Base-by-base conservation (phyloP, 2,329 filamentous ascomycete species). In the Cryphonectria parasitica region DNA sequence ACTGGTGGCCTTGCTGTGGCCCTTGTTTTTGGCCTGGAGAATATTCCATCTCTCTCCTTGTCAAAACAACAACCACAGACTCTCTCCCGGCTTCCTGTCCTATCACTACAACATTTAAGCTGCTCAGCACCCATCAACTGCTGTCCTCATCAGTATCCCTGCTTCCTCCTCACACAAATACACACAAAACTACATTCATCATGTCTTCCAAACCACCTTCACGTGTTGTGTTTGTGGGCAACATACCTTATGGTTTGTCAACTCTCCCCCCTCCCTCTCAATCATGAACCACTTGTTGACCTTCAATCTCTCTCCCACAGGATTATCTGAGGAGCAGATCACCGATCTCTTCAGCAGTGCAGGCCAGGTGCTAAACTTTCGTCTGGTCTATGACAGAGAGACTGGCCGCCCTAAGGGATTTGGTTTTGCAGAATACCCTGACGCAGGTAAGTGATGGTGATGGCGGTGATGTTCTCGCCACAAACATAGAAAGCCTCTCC, bases 381-480 rank as follows among this genome's bases (percentile, higher is more conserved):
- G 95, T 67, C 87, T 98, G 64, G 95, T 98, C 74, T 97, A 97
- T 82, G 97, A 98, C 83, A 92, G 94, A 67, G 95, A 98, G 78
- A 98, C 95, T 2, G 95, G 95, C 58, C 90, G 94, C 69, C 95
- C 96, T 0, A 98, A 98, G 81, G 96, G 96, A 25, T 99, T 97
- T 79, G 96, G 96, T 49, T 99, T 98, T 77, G 93, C 95, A 77
- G 95, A 98, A 80, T 99, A 97, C 78, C 92, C 94, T 69, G 96
- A 98, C 78, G 90, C 93, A 71, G 95, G 97, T 88, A 87, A 49
- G 80, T 65, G 13, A 8, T 49, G 45, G 19, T 49, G 43, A 22
- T 22, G 7, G 6, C 8, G 22, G 10, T 49, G 45, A 2, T 49
- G 5, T n/a, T 17, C 0, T 7, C 17, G 60, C n/a, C 36, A 39